These are phyloP conservation scores for Fennellomyces sp. DNA, from an alignment of 371 early-diverging fungal species.

Conservation along the genomic window DNA sequence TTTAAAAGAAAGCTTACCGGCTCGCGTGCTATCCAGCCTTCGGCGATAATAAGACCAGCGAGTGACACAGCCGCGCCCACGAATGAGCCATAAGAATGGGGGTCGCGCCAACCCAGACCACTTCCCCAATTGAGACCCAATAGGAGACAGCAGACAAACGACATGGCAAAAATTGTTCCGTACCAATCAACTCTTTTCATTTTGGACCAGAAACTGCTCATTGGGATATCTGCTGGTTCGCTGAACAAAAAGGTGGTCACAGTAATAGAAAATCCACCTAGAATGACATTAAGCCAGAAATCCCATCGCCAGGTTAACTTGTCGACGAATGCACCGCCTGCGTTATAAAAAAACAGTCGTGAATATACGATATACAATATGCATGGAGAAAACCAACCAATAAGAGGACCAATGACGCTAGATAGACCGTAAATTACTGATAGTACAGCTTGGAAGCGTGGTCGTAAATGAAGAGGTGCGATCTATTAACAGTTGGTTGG, in stretches of 20 bases:
- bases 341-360: slow-evolving; percentile 15
- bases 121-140: slow-evolving; percentile 55
- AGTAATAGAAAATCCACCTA: slow-evolving; percentile 59
- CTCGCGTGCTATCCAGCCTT: slow-evolving; percentile 22
- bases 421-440: slow-evolving; percentile 72
- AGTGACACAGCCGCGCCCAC: slow-evolving; percentile 15
- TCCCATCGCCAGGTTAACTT: slow-evolving; percentile 74
- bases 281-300: slow-evolving; percentile 77
- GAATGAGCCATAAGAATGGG: slow-evolving; percentile 18
- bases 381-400: slow-evolving; percentile 26
- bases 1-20: too few relatives aligned
- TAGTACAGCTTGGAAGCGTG: slow-evolving; percentile 63
- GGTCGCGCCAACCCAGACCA: slow-evolving; percentile 14
- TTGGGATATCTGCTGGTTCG: slow-evolving; percentile 38
- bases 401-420: slow-evolving; percentile 70
- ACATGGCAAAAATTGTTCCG: slow-evolving; percentile 16
- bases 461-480: slow-evolving; percentile 62
- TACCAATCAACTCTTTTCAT: slow-evolving; percentile 69
- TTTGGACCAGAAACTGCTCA: slow-evolving; percentile 49
- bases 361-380: background rate
- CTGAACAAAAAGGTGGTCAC: slow-evolving; percentile 55
- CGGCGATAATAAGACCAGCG: slow-evolving; percentile 4
- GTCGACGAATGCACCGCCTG: slow-evolving; percentile 75
- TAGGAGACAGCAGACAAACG: slow-evolving; percentile 40
- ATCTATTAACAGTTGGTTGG: slow-evolving; percentile 32